Base-by-base conservation (phyloP, 2,329 filamentous ascomycete species). In the Diaporthe nobilis region DNA sequence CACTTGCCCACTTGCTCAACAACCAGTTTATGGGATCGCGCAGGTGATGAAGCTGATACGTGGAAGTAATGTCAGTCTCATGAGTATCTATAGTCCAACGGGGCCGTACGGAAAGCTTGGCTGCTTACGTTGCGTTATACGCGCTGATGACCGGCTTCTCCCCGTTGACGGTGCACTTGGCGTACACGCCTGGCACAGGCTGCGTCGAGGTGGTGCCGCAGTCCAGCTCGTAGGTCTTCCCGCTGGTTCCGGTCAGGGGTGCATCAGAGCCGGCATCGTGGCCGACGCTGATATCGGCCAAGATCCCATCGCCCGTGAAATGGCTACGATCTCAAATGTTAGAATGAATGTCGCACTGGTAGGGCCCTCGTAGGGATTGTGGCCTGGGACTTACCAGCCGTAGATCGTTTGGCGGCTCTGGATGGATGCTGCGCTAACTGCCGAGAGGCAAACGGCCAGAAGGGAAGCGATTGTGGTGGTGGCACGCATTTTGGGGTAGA, bases 161-260 rank as follows among this genome's bases (percentile, higher is more conserved):
- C 3, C 44, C 31, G 13, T 68, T 53, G 22, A 68, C 63, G 12
- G 44, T 68, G 47, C 63, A 68, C 63, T 68, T 68, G 28, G 63
- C 63, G 28, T 20, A 39, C 6, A 68, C 44, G 8, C 44, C 44
- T 17, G 63, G 44, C 13, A 68, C 15, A 3, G 20, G 20, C 12
- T 37, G 63, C 13, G 63, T 68, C 28, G 44, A 51, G 20, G 63
- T 68, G 0, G 63, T 68, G 20, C 63, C 63, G 7, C 63, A 68
- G 22, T 68, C 44, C 44, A 68, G 47, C 63, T 25, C 31, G 63
- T 68, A 68, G 6, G 28, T 68, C 31, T 51, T 68, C 5, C 63
- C 63, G 31, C 63, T 68, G 13, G 44, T 25, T 6, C 63, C 63
- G 44, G 44, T 68, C 2, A 68, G 10, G 4, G 63, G 63, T 4